A percentile compares a stretch with the other conserved stretches of the same genome.
Evolutionary conservation across 2,329 filamentous ascomycete genomes (phyloP).

Genomic region (Exophiala bonariae): DNA sequence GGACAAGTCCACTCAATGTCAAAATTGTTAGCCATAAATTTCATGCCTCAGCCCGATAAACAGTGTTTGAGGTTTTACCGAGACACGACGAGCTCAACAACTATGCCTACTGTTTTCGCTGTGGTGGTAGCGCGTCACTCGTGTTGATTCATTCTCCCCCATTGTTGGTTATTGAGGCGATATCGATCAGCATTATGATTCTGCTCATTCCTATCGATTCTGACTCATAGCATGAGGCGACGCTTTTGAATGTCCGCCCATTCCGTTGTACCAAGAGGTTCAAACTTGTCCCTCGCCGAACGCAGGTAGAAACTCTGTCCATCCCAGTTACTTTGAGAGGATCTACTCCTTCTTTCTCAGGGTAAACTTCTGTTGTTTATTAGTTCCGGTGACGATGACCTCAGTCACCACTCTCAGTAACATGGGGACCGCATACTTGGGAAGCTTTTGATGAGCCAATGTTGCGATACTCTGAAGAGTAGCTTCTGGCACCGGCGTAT

Average conservation of each 20-base stretch:
- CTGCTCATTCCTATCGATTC: too few relatives aligned
- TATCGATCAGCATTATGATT: too few relatives aligned
- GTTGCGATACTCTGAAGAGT: slow-evolving; percentile 23
- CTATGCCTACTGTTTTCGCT: too few relatives aligned
- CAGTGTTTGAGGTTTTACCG: too few relatives aligned
- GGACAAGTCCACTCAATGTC: too few relatives aligned
- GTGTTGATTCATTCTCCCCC: too few relatives aligned
- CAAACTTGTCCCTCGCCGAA: slow-evolving; percentile 59
- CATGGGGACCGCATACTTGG: slow-evolving; percentile 73
- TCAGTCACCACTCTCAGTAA: slow-evolving; percentile 70
- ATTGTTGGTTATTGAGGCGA: too few relatives aligned
- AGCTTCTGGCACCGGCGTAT: slow-evolving; percentile 3
- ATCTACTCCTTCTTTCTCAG: slow-evolving; percentile 73
- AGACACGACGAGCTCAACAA: too few relatives aligned
- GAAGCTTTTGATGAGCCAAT: slow-evolving; percentile 56
- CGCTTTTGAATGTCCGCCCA: slow-evolving; percentile 74
- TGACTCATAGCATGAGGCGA: too few relatives aligned
- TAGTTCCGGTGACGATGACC: slow-evolving; percentile 74
- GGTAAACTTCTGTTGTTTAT: slow-evolving; percentile 81
- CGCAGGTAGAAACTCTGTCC: slow-evolving; percentile 68
- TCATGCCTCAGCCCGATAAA: too few relatives aligned
- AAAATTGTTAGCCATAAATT: too few relatives aligned
- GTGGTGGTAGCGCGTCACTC: too few relatives aligned
- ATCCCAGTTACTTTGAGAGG: slow-evolving; percentile 50
- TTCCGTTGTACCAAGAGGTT: slow-evolving; percentile 64